phyloP scores from a whole-genome alignment of 108 stramenopile species.

The Nitzschia sp. region DNA sequence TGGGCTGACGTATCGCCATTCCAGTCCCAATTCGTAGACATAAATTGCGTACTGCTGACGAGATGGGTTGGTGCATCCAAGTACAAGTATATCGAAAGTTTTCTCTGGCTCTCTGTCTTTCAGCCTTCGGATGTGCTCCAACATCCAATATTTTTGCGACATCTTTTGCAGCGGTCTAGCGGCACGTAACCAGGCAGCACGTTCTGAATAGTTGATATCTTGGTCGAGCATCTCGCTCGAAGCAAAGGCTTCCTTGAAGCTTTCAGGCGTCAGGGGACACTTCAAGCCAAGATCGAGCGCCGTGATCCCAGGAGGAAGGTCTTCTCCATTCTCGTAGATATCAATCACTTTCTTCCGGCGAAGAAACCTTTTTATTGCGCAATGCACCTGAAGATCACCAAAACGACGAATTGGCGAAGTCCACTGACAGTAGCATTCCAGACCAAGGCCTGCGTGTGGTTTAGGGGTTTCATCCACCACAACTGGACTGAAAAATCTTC shows the following conservation, averaged over 20 bases:
- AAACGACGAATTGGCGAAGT: constrained; percentile 74
- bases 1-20: constrained; percentile 67
- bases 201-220: constrained; percentile 65
- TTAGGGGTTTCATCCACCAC: constrained; percentile 40
- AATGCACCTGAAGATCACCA: constrained; percentile 52
- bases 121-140: constrained; percentile 68
- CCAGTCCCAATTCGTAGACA: constrained; percentile 72
- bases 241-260: neutral
- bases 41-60: constrained; percentile 71
- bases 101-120: constrained; percentile 33
- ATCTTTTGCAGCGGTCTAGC: constrained; percentile 53
- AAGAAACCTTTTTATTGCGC: constrained; percentile 74
- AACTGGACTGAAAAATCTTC: constrained; percentile 71
- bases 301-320: constrained; percentile 48
- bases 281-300: constrained; percentile 54
- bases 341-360: constrained; percentile 56
- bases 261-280: constrained; percentile 11
- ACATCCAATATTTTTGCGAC: constrained; percentile 76
- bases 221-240: constrained; percentile 4
- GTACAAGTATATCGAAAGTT: constrained; percentile 54
- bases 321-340: constrained; percentile 37
- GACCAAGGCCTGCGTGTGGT: constrained; percentile 77
- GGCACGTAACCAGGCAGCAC: constrained; percentile 50
- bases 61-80: constrained; percentile 65
- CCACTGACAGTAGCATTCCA: constrained; percentile 84